Percentiles rank a stretch among this genome's conserved stretches.
phyloP scores from a whole-genome alignment of 805 yeast species.

The Candida qinlingensis region DNA sequence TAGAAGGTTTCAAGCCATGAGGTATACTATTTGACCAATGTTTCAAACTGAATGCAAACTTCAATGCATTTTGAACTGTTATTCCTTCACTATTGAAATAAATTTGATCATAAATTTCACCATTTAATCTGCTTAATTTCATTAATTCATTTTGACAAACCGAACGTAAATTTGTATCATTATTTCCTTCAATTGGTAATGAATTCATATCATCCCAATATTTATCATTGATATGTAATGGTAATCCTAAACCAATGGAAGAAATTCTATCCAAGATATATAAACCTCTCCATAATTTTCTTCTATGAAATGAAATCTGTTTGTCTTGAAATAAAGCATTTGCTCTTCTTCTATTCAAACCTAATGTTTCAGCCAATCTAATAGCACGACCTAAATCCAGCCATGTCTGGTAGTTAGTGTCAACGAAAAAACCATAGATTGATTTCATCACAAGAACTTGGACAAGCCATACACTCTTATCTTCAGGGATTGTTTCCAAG shows the following conservation, averaged over 20 bases:
- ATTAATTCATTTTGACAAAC: slow-evolving; percentile 25
- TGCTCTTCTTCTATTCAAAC: slow-evolving; percentile 29
- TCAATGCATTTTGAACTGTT: slow-evolving; percentile 23
- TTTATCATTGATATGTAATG: slow-evolving; percentile 26
- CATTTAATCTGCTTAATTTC: slow-evolving; percentile 24
- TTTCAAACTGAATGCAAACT: slow-evolving; percentile 29
- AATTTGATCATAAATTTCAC: slow-evolving; percentile 26
- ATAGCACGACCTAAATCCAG: slow-evolving; percentile 32
- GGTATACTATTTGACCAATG: slow-evolving; percentile 6
- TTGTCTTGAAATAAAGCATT: slow-evolving; percentile 26
- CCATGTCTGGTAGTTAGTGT: slow-evolving; percentile 35
- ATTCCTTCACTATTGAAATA: slow-evolving; percentile 23
- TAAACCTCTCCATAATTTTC: slow-evolving; percentile 26
- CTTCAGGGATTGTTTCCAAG: slow-evolving; percentile 27
- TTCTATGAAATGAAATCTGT: slow-evolving; percentile 20
- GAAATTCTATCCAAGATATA: slow-evolving; percentile 27
- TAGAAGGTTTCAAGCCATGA: slow-evolving; percentile 2
- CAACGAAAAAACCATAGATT: slow-evolving; percentile 31
- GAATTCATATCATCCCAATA: slow-evolving; percentile 29
- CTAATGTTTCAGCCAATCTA: slow-evolving; percentile 34
- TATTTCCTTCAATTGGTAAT: slow-evolving; percentile 8
- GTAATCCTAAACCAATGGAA: slow-evolving; percentile 29
- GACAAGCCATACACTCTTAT: slow-evolving; percentile 33
- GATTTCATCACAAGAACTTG: slow-evolving; percentile 31
- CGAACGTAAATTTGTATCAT: slow-evolving; percentile 2